Percentiles rank a stretch among this genome's conserved stretches.
Evolutionary conservation across 768 basidiomycete species (phyloP).

Genomic region (Psilocybe tampanensis): DNA sequence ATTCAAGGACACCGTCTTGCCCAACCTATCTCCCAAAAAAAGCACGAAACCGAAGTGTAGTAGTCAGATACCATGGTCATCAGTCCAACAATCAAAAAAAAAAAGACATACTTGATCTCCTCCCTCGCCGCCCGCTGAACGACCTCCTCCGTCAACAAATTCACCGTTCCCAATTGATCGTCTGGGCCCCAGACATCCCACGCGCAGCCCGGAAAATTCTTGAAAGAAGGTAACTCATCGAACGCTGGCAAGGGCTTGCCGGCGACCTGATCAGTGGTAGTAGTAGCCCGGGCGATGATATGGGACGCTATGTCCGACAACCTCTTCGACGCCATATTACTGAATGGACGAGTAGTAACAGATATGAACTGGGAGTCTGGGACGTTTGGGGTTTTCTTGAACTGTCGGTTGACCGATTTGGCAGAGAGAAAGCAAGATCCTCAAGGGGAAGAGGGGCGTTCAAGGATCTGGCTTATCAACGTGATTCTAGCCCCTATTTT

Average conservation of each 20-base stretch:
- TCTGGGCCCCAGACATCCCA: constrained; percentile 70
- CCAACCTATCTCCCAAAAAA: constrained; percentile 36
- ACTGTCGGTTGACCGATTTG: too few relatives aligned
- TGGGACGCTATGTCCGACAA: constrained; percentile 32
- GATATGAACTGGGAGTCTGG: too few relatives aligned
- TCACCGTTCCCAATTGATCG: constrained; percentile 69
- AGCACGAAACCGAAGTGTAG: neutral
- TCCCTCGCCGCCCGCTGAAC: constrained; percentile 58
- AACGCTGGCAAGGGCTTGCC: constrained; percentile 31
- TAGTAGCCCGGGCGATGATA: constrained; percentile 15
- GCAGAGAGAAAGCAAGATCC: too few relatives aligned
- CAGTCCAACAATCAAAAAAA: neutral
- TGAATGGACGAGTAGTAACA: too few relatives aligned
- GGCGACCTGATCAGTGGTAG: neutral
- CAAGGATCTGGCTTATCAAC: neutral
- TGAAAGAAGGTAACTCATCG: constrained; percentile 47
- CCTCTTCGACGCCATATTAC: constrained; percentile 33
- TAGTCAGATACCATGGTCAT: neutral
- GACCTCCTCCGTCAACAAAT: constrained; percentile 63
- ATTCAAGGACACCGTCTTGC: constrained; percentile 59
- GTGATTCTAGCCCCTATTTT: neutral
- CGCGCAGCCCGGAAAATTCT: constrained; percentile 61
- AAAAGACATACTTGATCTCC: constrained; percentile 46
- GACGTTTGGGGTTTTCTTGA: too few relatives aligned
- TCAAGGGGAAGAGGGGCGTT: too few relatives aligned